phyloP scores from a whole-genome alignment of 2,329 filamentous ascomycete species.

The Talaromyces sp. region DNA sequence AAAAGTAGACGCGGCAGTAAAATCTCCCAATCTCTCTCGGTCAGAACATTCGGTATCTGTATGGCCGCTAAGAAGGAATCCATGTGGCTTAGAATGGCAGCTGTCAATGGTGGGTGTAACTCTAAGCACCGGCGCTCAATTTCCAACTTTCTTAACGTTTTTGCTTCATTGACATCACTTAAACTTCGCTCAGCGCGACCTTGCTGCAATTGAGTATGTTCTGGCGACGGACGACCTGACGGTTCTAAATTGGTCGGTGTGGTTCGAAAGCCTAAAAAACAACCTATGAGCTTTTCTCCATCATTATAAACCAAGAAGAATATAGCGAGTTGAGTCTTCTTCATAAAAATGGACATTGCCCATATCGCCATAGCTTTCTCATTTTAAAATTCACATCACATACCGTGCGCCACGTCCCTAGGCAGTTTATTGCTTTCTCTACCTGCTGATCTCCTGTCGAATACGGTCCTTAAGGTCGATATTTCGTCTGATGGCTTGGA shows the following conservation, averaged over 20 bases:
- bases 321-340: background rate
- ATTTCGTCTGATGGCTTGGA: background rate
- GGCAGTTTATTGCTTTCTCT: background rate
- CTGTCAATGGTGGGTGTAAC: slow-evolving; percentile 60
- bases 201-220: slow-evolving; percentile 9
- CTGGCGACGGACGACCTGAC: background rate
- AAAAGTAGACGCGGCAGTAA: slow-evolving; percentile 62
- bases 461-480: background rate
- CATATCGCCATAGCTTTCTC: background rate
- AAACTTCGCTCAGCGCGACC: slow-evolving; percentile 47
- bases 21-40: slow-evolving; percentile 64
- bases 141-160: slow-evolving; percentile 59
- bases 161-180: slow-evolving; percentile 59
- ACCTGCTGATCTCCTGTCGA: background rate
- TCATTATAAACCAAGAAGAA: background rate
- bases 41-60: slow-evolving; percentile 62
- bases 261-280: background rate
- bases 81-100: slow-evolving; percentile 61
- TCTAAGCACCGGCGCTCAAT: slow-evolving; percentile 66
- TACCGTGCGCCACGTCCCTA: background rate
- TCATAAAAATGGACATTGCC: background rate
- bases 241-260: background rate
- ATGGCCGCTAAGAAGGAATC: slow-evolving; percentile 69
- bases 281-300: background rate
- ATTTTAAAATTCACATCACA: background rate